Base-by-base conservation (phyloP, 345 rosid species). In the Nephelium lappaceum region DNA sequence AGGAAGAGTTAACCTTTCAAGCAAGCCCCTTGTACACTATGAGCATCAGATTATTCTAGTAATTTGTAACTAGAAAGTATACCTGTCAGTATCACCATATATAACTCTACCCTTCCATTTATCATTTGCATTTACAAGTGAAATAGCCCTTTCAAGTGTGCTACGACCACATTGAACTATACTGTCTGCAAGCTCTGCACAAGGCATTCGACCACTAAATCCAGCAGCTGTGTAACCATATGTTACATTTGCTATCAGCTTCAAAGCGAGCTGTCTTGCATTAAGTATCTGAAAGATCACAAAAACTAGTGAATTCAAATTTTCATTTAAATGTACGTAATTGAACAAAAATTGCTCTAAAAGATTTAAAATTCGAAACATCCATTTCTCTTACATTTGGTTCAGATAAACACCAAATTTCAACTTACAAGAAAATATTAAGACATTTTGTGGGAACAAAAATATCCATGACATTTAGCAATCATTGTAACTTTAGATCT, bases 191-290 rank as follows among this genome's bases (percentile, higher is more conserved):
- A 95, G 92, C 91, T 95, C 98, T 42, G 98, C 97, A 91, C 98
- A 95, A 55, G 99, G 99, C 99, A 95, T 95, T 77, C 98, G 98
- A 66, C 98, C 99, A 81, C 99, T 95, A 85, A 95, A 95, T 77
- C 99, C 99, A 86, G 98, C 98, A 82, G 99, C 99, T 43, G 99
- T 91, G 81, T 93, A 95, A 72, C 99, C 99, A 83, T 95, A 95
- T 1, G 99, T 95, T 74, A 95, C 99, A 81, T 95, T 95, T 79
- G 99, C 94, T 83, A 95, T 93, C 81, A 95, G 91, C 93, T 95
- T 95, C 82, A 95, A 82, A 84, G 99, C 99, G 84, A 95, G 99
- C 85, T 95, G 99, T 71, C 99, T 91, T 62, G 99, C 96, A 85
- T 95, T 90, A 78, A 92, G 87, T 87, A 95, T 95, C 99, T 93